Conservation (phyloP, 2,329 filamentous ascomycete genomes). For the Lachnellula occidentalis region DNA sequence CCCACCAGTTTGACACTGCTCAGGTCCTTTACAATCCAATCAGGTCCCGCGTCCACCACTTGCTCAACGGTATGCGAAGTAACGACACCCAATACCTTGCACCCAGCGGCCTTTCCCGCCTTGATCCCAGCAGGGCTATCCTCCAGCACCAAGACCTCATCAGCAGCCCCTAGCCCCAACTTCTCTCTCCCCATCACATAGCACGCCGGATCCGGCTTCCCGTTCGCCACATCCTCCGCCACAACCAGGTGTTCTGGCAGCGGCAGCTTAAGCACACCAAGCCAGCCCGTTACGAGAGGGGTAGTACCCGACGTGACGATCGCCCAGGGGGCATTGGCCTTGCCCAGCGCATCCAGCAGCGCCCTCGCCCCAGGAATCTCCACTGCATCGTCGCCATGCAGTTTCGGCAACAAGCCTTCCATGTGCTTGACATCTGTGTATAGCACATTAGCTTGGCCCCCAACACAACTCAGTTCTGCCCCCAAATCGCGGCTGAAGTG, state of each 20-base stretch:
- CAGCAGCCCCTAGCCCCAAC: constrained; percentile 41
- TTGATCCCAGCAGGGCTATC: constrained; percentile 64
- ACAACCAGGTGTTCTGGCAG: constrained; percentile 62
- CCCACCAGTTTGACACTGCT: constrained; percentile 51
- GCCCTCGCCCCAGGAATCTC: constrained; percentile 80
- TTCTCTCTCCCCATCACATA: constrained; percentile 63
- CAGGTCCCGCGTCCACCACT: constrained; percentile 56
- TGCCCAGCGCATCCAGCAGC: constrained; percentile 63
- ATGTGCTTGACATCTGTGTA: constrained; percentile 67
- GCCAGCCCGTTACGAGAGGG: constrained; percentile 67
- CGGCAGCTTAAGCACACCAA: constrained; percentile 60
- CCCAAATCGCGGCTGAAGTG: constrained; percentile 5
- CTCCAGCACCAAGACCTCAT: constrained; percentile 56
- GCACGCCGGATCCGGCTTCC: constrained; percentile 73
- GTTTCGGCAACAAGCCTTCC: constrained; percentile 71
- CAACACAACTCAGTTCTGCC: neutral
- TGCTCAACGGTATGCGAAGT: constrained; percentile 60
- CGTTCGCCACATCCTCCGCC: constrained; percentile 68
- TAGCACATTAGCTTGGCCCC: constrained; percentile 1
- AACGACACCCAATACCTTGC: constrained; percentile 58
- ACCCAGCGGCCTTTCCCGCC: constrained; percentile 67
- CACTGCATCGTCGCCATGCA: constrained; percentile 70
- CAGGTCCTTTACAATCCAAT: constrained; percentile 65
- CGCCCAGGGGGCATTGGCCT: constrained; percentile 58
- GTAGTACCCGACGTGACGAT: constrained; percentile 75